phyloP scores from a whole-genome alignment of 441 rosid species.

The Corymbia citriodora region DNA sequence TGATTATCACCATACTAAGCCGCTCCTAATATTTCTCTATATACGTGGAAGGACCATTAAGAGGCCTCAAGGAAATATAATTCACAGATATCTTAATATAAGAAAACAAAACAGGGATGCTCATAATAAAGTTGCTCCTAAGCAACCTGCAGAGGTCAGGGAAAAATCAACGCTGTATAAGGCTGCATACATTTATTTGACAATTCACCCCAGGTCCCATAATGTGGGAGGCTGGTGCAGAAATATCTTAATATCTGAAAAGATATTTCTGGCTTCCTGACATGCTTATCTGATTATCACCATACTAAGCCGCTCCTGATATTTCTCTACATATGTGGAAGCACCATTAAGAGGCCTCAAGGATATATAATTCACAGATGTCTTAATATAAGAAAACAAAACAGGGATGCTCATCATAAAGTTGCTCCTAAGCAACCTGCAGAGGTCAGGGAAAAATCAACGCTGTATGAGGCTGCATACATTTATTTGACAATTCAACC shows the following conservation, averaged over 20 bases:
- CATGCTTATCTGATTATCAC: not conserved
- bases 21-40: not conserved
- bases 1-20: not conserved
- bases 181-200: not conserved
- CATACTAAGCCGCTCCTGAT: not conserved
- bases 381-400: not conserved
- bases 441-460: not conserved
- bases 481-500: not conserved
- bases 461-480: not conserved
- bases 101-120: not conserved
- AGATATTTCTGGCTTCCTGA: not conserved
- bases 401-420: not conserved
- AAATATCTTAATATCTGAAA: not conserved
- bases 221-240: not conserved
- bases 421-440: not conserved
- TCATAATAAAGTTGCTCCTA: not conserved
- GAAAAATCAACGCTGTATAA: not conserved
- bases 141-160: not conserved
- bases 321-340: not conserved
- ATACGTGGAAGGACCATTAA: not conserved
- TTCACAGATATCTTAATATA: not conserved
- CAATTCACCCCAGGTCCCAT: not conserved
- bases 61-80: not conserved
- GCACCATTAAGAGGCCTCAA: not conserved
- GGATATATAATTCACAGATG: not conserved